These are phyloP conservation scores for Inonotus obliquus DNA, from an alignment of 1,284 basidiomycete species.

Conservation along the genomic window DNA sequence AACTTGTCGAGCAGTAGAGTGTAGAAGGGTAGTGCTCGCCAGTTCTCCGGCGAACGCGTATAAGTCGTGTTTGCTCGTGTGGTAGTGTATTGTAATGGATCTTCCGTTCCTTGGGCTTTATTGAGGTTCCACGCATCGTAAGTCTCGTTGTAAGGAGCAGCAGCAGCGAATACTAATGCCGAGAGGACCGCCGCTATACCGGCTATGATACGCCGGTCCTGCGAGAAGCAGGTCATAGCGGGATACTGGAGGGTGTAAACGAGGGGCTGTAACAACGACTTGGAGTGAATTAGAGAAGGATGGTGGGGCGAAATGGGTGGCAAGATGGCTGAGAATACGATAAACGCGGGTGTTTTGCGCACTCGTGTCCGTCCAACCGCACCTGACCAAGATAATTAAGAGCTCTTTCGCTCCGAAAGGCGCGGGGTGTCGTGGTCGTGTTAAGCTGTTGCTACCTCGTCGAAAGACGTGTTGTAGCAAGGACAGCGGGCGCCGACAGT, in stretches of 20 bases:
- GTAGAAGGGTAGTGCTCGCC: constrained; percentile 81
- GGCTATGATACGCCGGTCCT: constrained; percentile 4
- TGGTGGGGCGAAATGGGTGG: background rate
- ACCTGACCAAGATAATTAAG: background rate
- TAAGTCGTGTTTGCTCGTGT: constrained; percentile 62
- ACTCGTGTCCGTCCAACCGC: background rate
- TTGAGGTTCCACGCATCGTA: constrained; percentile 83
- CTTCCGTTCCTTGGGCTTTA: constrained; percentile 68
- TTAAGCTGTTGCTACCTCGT: background rate
- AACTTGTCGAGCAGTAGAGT: constrained; percentile 89
- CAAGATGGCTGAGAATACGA: background rate
- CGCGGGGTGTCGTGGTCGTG: background rate
- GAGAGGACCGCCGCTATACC: constrained; percentile 19
- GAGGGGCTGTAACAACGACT: background rate
- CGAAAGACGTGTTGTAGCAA: background rate
- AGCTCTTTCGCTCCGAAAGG: background rate
- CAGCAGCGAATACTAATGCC: constrained; percentile 25
- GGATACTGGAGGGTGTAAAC: background rate
- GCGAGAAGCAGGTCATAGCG: constrained; percentile 9
- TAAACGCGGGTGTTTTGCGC: background rate
- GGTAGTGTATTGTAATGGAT: constrained; percentile 65
- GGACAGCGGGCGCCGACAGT: constrained; percentile 6
- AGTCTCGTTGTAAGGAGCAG: constrained; percentile 73
- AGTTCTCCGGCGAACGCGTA: constrained; percentile 78
- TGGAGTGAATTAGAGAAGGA: background rate